Conservation (phyloP, 345 rosid species). For the Pistacia integerrima region DNA sequence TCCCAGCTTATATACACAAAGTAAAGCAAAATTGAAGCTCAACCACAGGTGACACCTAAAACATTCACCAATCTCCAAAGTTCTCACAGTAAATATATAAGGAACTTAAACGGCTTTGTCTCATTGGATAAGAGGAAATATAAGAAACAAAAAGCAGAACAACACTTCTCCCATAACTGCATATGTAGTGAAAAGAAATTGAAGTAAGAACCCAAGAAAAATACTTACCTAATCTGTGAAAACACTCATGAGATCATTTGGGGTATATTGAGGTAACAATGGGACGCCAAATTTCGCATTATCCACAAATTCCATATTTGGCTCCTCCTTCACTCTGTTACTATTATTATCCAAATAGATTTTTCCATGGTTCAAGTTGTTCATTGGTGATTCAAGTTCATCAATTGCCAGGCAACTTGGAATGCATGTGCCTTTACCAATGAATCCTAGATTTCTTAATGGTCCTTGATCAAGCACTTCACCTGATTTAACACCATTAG, state of each 20-base stretch:
- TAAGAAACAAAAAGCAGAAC: neutral
- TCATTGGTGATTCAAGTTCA: constrained; percentile 40
- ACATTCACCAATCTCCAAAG: neutral
- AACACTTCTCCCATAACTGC: neutral
- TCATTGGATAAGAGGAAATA: neutral
- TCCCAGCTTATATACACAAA: neutral
- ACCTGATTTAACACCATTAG: constrained; percentile 32
- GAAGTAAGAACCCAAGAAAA: constrained; percentile 14
- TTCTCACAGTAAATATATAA: neutral
- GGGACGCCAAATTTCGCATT: constrained; percentile 41
- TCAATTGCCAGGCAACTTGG: constrained; percentile 45
- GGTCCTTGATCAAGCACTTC: constrained; percentile 47
- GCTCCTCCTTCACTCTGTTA: constrained; percentile 55
- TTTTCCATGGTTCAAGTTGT: constrained; percentile 33
- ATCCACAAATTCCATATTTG: constrained; percentile 38
- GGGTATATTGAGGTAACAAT: constrained; percentile 37
- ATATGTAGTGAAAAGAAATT: neutral
- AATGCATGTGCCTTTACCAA: constrained; percentile 39
- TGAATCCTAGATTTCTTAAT: constrained; percentile 45
- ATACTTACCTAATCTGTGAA: constrained; percentile 50
- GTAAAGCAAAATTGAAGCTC: neutral
- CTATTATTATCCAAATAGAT: constrained; percentile 26
- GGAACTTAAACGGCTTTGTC: neutral
- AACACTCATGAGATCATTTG: constrained; percentile 54
- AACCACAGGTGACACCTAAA: neutral